A percentile compares a stretch with the other conserved stretches of the same genome.
Conservation (phyloP, 2,329 filamentous ascomycete species). For the Talaromyces sp. region DNA sequence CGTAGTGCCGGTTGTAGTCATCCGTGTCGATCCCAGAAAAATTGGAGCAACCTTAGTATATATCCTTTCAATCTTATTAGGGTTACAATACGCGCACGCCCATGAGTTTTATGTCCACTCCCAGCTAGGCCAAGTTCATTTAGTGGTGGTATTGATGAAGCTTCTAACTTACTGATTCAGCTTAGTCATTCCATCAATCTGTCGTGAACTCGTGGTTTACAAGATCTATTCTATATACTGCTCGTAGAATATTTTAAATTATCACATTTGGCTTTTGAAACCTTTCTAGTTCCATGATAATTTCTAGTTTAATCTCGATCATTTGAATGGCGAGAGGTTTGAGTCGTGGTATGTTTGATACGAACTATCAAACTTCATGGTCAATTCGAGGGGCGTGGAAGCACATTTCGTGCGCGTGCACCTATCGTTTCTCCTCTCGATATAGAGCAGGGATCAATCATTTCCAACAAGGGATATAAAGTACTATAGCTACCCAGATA, state of each 20-base stretch:
- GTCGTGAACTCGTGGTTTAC: too few species aligned
- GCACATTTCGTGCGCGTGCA: not conserved
- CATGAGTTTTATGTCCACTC: not conserved
- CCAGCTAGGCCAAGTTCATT: not conserved
- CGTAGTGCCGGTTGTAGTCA: not conserved
- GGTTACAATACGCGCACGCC: not conserved
- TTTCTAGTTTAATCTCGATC: not conserved
- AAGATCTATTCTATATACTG: not conserved
- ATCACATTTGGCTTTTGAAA: not conserved
- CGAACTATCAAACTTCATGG: not conserved
- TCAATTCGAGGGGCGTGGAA: not conserved
- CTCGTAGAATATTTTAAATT: not conserved
- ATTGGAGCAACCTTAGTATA: not conserved
- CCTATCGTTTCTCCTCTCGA: not conserved
- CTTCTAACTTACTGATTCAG: not conserved
- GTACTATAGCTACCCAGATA: not conserved
- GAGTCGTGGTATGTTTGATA: not conserved
- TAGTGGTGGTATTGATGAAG: not conserved
- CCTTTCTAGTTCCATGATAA: not conserved
- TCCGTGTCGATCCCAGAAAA: not conserved
- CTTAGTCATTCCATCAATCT: not conserved
- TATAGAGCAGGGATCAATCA: not conserved
- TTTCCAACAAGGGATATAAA: not conserved
- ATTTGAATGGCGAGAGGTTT: not conserved
- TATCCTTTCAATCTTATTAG: not conserved